phyloP scores from a whole-genome alignment of 768 basidiomycete genomes.

The Harrya chromipes region DNA sequence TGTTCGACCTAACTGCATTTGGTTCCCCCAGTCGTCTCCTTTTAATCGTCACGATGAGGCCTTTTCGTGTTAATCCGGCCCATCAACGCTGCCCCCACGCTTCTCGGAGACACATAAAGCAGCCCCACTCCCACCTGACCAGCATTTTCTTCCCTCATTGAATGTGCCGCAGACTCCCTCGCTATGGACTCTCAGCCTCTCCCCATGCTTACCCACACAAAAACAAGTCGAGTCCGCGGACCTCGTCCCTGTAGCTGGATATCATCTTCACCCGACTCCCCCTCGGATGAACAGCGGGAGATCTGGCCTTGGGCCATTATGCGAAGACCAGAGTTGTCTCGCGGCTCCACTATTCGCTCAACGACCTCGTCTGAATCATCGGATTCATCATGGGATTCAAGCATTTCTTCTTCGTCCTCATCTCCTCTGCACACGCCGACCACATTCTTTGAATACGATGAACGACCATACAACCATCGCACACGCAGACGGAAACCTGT shows the following conservation, averaged over 20 bases:
- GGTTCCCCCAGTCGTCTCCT: background rate
- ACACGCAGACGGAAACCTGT: constrained; percentile 21
- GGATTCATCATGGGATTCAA: constrained; percentile 17
- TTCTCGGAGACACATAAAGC: background rate
- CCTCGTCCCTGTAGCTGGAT: constrained; percentile 31
- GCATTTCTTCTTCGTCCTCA: constrained; percentile 10
- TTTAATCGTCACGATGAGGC: constrained; percentile 23
- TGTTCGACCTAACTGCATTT: background rate
- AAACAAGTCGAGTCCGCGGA: constrained; percentile 20
- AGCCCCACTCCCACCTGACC: no score
- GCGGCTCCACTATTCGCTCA: constrained; percentile 17
- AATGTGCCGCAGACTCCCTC: background rate
- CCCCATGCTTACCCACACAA: constrained; percentile 6
- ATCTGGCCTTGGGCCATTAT: constrained; percentile 16
- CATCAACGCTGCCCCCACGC: constrained; percentile 6
- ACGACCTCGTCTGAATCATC: constrained; percentile 12
- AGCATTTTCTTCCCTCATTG: background rate
- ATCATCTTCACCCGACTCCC: constrained; percentile 13
- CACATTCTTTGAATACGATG: constrained; percentile 4
- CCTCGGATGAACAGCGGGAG: constrained; percentile 13
- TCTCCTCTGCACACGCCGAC: constrained; percentile 6
- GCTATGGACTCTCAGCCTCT: constrained; percentile 13
- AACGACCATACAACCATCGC: background rate
- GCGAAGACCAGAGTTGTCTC: constrained; percentile 6
- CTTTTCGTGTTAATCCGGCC: background rate